Base-by-base conservation (phyloP, 2,329 filamentous ascomycete species). In the Ophiobolus disseminans region DNA sequence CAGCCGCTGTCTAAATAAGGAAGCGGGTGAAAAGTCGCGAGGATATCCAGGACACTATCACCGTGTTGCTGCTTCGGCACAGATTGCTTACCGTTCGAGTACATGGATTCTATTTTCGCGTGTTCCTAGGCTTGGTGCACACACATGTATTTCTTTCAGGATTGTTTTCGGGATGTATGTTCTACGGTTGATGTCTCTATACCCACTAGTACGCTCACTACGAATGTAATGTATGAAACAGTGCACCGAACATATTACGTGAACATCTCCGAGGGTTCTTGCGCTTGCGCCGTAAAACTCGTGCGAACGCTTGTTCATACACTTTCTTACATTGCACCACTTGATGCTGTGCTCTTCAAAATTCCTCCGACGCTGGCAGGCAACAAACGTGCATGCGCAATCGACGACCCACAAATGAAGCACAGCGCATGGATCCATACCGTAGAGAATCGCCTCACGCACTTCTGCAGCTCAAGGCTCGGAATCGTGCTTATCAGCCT, bases 161-260 rank as follows among this genome's bases (percentile, higher is more conserved):
- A 28, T 25, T 10, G 16, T 42, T 46, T 44, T 11, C 10, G 14
- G 23, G 10, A 23, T 13, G 14, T 40, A 11, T n/a, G 22, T 14
- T 8, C 25, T 26, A 16, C 31, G 37, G 16, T 26, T 25, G 21
- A 38, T 40, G 23, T 40, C 39, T 40, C 45, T 44, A 58, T 58
- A 55, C 50, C 50, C 56, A 60, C 56, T 60, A 54, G 42, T 58
- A 58, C 54, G 38, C 52, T 60, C 54, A 30, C 46, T 60, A 57
- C 9, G 13, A 52, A 25, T 53, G 32, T 46, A 50, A 42, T 46
- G 40, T 42, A 57, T 46, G 45, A n/a, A n/a, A n/a, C n/a, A 45
- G 20, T 44, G 21, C 43, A 48, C 39, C 14, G 13, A 11, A 3
- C 11, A 11, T 11, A n/a, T n/a, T n/a, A n/a, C n/a, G n/a, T n/a